phyloP scores from a whole-genome alignment of 352 stramenopile species.

The Peronosclerospora sorghi region DNA sequence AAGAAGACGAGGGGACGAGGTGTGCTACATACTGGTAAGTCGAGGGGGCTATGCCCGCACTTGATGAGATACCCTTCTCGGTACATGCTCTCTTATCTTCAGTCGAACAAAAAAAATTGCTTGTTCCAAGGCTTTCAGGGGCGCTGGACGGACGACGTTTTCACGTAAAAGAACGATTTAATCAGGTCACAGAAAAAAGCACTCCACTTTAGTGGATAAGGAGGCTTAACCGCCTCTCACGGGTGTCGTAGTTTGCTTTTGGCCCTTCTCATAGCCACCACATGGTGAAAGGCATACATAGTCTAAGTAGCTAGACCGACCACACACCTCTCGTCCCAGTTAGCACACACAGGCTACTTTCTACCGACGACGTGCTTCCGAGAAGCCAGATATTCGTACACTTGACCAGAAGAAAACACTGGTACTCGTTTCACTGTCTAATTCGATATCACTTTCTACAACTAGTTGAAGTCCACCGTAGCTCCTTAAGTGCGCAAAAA shows the following conservation, averaged over 20 bases:
- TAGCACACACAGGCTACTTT: background rate
- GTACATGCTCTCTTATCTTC: conserved; percentile 35
- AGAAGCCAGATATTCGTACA: conserved; percentile 5
- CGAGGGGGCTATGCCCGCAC: conserved; percentile 35
- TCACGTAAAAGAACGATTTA: conserved; percentile 4
- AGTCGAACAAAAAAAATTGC: background rate
- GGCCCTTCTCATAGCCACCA: conserved; percentile 8
- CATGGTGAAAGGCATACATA: conserved; percentile 10
- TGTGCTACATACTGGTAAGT: conserved; percentile 28
- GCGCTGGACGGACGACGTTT: too few relatives aligned
- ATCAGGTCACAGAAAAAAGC: background rate
- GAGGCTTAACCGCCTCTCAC: too few relatives aligned
- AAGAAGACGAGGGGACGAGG: background rate
- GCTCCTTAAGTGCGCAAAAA: too few relatives aligned
- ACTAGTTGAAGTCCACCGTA: background rate
- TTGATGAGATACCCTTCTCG: conserved; percentile 71
- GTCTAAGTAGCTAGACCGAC: background rate
- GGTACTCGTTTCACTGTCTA: background rate
- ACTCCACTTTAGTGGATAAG: too few relatives aligned
- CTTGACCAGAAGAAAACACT: background rate
- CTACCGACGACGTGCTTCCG: background rate
- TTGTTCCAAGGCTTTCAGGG: too few relatives aligned
- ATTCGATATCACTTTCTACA: conserved; percentile 5
- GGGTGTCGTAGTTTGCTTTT: background rate
- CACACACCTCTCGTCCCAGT: background rate